Conservation (phyloP, 176 grass and related monocot species). For the Zea luxurians region DNA sequence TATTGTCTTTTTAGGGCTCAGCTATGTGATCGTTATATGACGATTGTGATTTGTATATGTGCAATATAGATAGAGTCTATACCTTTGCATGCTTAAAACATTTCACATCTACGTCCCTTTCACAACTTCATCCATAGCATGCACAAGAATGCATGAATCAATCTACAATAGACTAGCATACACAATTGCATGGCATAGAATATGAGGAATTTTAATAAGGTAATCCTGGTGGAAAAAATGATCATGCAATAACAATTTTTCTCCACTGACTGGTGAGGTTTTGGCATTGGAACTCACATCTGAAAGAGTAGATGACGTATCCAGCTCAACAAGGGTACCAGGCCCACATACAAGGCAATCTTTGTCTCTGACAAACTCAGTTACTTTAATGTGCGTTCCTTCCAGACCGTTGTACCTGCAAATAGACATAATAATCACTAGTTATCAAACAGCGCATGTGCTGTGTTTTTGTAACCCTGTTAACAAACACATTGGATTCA, state of each 20-base stretch:
- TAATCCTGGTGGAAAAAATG: not conserved
- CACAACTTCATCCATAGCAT: slow-evolving; percentile 11
- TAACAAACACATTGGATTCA: slow-evolving; percentile 20
- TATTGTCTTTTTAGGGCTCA: not conserved
- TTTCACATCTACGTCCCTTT: not conserved
- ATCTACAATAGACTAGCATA: slow-evolving; percentile 7
- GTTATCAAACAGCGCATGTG: not conserved
- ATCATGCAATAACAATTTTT: not conserved
- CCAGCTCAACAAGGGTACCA: slow-evolving; percentile 73
- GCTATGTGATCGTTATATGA: slow-evolving; percentile 17
- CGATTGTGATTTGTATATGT: not conserved
- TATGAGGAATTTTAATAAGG: slow-evolving; percentile 14
- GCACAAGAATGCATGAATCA: not conserved
- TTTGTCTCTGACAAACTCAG: slow-evolving; percentile 79
- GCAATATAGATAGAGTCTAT: slow-evolving; percentile 15
- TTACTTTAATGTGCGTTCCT: slow-evolving; percentile 94
- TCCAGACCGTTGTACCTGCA: slow-evolving; percentile 84
- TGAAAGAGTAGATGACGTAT: slow-evolving; percentile 62
- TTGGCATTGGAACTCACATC: slow-evolving; percentile 51
- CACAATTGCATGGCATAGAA: not conserved
- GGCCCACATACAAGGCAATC: slow-evolving; percentile 95
- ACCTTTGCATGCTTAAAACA: slow-evolving; percentile 1
- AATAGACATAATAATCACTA: slow-evolving; percentile 28
- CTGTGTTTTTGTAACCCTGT: not conserved
- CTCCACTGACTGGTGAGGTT: slow-evolving; percentile 13